Evolutionary conservation across 805 yeast species (phyloP).

Genomic region (Phaffomyces thermotolerans): DNA sequence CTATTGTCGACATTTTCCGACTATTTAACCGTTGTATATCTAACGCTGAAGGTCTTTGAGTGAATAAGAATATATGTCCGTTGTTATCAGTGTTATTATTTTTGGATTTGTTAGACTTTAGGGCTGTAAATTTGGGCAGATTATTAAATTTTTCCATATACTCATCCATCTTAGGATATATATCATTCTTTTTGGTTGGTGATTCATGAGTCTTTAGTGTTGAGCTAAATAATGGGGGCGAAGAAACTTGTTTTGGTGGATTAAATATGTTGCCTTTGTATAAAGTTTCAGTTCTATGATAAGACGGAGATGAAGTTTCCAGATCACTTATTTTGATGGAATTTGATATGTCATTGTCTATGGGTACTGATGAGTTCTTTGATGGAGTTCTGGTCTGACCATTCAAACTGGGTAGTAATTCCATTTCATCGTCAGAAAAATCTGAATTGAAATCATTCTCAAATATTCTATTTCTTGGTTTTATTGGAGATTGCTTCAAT

Average conservation of each 20-base stretch:
- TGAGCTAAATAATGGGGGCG: constrained; percentile 4
- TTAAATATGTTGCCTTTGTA: background rate
- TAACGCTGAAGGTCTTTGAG: constrained; percentile 22
- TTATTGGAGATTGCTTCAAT: background rate
- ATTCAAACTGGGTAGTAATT: background rate
- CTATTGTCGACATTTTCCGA: constrained; percentile 3
- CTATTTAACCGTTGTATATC: background rate
- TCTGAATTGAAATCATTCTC: constrained; percentile 3
- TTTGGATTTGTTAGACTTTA: too few relatives aligned
- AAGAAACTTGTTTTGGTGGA: background rate
- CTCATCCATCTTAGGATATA: background rate
- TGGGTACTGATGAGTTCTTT: background rate
- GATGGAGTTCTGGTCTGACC: background rate
- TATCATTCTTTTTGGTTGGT: background rate
- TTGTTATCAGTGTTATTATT: background rate
- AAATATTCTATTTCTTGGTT: background rate
- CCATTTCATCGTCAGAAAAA: background rate
- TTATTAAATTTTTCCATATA: background rate
- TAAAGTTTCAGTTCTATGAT: constrained; percentile 20
- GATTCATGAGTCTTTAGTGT: background rate
- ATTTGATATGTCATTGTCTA: background rate
- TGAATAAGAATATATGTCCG: constrained; percentile 21
- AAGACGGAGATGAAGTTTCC: constrained; percentile 24
- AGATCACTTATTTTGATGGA: constrained; percentile 12
- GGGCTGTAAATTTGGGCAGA: background rate